Evolutionary conservation across 1,284 basidiomycete species (phyloP), one percentile per base, ranked within the genome.

Genomic region (Leccinum solheimii): DNA sequence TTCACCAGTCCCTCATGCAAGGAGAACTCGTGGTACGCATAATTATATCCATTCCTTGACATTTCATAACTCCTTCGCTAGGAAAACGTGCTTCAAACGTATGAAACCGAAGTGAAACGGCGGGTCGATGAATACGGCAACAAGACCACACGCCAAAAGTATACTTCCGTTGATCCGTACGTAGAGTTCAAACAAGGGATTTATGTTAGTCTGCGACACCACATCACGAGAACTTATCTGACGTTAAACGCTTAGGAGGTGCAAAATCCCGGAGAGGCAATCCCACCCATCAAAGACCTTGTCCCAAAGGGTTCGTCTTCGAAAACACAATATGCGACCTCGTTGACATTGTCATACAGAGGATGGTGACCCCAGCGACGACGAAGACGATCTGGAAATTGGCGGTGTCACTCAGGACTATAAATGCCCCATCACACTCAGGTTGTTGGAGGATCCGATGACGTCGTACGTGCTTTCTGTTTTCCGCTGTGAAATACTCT

Each of bases 361-460:
- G 80, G 80, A 84, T 38, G 91, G 86, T 13, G 91, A 93, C 68
- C 85, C 82, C 38, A 90, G 86, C 61, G 88, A 90, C 58, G 88
- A 90, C 53, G 89, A 90, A 55, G 90, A 94, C 43, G 90, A 93
- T 9, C 76, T 95, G 23, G 87, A 92, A 74, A 79, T 94, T 52
- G 94, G 94, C 54, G 92, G 92, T 55, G 82, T 87, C 23, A 90
- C 87, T 7, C 91, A 94, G 70, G 87, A 86, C 66, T 92, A 86
- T 79, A 88, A 85, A 58, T 95, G 93, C 66, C 92, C 93, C 2
- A 78, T 95, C 57, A 86, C 89, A 0, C 79, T 94, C 53, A 82
- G 77, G 5, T 72, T 80, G 10, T 81, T 92, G 32, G 79, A 80
- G 32, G 79, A 95, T 57, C 92, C 93, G 5, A 75, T 88, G 59